Percentiles rank a stretch among this genome's conserved stretches.
phyloP scores from a whole-genome alignment of 352 stramenopile species.

The Pythium sp. region DNA sequence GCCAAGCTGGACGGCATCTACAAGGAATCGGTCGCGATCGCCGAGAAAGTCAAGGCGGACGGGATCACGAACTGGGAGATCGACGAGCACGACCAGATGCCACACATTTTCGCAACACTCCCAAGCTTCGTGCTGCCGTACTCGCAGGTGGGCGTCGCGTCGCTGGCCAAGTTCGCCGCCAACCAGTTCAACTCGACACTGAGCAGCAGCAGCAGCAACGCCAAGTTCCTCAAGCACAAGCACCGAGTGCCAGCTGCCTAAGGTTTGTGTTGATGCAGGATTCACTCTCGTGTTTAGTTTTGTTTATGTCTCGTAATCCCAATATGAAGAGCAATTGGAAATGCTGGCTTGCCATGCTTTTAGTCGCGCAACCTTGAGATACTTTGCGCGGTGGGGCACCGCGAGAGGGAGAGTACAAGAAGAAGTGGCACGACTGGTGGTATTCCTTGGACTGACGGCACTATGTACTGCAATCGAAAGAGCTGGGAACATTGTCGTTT shows the following conservation, averaged over 20 bases:
- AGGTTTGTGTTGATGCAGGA: background rate
- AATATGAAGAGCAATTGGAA: background rate
- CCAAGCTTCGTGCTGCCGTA: conserved; percentile 39
- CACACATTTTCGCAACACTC: conserved; percentile 41
- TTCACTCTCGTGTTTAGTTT: background rate
- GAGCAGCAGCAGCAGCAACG: background rate
- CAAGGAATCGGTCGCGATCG: conserved; percentile 30
- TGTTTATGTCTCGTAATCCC: background rate
- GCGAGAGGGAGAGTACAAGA: no score
- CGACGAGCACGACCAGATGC: conserved; percentile 35
- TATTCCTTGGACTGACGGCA: no score
- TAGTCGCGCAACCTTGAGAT: background rate
- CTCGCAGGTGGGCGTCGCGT: conserved; percentile 26
- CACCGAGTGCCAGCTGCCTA: background rate
- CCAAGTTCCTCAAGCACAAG: conserved; percentile 5
- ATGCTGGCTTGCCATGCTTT: background rate
- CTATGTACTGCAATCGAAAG: no score
- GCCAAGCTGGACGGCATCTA: conserved; percentile 39
- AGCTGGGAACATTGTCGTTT: background rate
- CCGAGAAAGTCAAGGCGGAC: conserved; percentile 33
- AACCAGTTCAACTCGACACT: conserved; percentile 19
- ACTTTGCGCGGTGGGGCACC: no score
- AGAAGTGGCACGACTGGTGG: no score
- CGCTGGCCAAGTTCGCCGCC: conserved; percentile 34
- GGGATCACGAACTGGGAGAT: conserved; percentile 41